Percentiles rank a stretch among this genome's conserved stretches.
Evolutionary conservation across 176 grass and related monocot genomes (phyloP).

Genomic region (Phoenix roebelenii): DNA sequence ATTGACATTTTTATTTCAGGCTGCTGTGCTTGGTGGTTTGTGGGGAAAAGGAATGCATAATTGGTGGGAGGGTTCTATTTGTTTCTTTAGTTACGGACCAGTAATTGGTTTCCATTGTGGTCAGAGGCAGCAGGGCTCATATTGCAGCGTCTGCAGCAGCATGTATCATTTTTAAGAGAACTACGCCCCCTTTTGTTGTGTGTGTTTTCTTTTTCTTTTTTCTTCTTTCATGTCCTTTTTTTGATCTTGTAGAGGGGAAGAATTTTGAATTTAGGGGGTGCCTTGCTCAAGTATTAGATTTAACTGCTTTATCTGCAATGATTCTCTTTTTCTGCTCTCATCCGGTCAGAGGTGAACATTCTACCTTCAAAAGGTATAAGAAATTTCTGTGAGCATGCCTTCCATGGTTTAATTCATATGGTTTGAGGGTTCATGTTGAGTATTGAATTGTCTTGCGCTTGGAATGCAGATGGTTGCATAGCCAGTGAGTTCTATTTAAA

Average conservation of each 20-base stretch:
- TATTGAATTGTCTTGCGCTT: too few species aligned
- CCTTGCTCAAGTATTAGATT: background rate
- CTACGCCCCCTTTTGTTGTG: background rate
- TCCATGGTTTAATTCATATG: too few species aligned
- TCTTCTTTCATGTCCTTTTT: background rate
- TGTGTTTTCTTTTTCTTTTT: background rate
- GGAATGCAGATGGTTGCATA: too few species aligned
- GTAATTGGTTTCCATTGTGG: background rate
- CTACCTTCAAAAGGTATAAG: too few species aligned
- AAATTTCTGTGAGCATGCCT: too few species aligned
- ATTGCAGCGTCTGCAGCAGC: background rate
- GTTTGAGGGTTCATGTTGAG: too few species aligned
- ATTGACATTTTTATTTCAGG: slow-evolving; percentile 1
- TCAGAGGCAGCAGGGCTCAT: background rate
- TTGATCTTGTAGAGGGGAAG: background rate
- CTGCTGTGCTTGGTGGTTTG: background rate
- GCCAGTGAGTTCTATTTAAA: too few species aligned
- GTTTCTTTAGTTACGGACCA: background rate
- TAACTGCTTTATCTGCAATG: background rate
- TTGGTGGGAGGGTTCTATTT: background rate
- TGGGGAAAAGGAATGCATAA: background rate
- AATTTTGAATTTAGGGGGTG: background rate
- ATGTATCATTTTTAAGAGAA: background rate
- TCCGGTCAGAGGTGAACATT: too few species aligned
- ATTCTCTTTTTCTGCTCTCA: too few species aligned